Conservation (phyloP, 768 basidiomycete species). For the Suillus subalutaceus region DNA sequence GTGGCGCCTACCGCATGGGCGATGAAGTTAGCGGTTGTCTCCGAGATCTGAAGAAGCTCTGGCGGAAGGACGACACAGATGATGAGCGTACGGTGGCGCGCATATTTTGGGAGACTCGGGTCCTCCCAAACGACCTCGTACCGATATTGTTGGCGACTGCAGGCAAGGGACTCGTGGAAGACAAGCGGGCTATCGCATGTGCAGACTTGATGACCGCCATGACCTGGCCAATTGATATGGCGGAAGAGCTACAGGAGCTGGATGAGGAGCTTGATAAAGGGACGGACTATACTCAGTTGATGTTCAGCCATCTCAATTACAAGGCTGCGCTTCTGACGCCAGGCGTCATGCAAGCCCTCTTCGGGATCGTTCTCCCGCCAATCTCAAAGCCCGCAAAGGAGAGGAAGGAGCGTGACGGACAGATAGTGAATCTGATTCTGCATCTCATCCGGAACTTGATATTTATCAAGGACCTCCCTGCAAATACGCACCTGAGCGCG, state of each 20-base stretch:
- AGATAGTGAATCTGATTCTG: conserved; percentile 85
- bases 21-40: conserved; percentile 84
- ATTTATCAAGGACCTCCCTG: conserved; percentile 85
- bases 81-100: conserved; percentile 95
- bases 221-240: conserved; percentile 99
- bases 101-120: conserved; percentile 87
- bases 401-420: conserved; percentile 76
- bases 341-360: conserved; percentile 69
- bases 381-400: conserved; percentile 72
- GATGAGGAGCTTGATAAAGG: conserved; percentile 77
- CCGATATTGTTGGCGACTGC: conserved; percentile 84
- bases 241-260: conserved; percentile 91
- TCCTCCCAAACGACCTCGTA: conserved; percentile 84
- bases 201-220: conserved; percentile 93
- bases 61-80: conserved; percentile 96
- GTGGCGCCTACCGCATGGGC: conserved; percentile 68
- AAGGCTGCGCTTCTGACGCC: conserved; percentile 73
- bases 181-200: conserved; percentile 80
- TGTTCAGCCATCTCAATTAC: conserved; percentile 83
- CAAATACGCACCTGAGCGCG: conserved; percentile 69
- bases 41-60: conserved; percentile 92
- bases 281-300: conserved; percentile 87
- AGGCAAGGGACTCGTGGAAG: conserved; percentile 75
- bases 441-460: conserved; percentile 93
- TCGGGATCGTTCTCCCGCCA: conserved; percentile 77